Evolutionary conservation across 805 yeast genomes (phyloP).

Genomic region (Lipomyces yamadae): DNA sequence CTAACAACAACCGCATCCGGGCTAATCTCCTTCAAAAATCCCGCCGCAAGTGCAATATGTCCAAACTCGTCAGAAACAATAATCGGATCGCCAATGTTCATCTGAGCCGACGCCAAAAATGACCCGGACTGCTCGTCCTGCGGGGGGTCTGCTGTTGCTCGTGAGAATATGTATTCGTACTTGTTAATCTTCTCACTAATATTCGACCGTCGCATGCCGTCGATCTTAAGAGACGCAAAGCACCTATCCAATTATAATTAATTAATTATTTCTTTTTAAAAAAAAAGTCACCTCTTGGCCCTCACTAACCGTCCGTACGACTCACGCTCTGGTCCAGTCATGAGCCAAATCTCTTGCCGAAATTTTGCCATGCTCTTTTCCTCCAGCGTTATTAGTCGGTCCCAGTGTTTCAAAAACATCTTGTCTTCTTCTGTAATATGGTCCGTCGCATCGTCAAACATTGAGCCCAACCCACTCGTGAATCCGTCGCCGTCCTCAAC

Average conservation of each 20-base stretch:
- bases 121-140: slow-evolving; percentile 21
- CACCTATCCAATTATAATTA: slow-evolving; percentile 17
- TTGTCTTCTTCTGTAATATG: slow-evolving; percentile 57
- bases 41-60: slow-evolving; percentile 73
- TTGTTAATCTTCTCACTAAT: slow-evolving; percentile 13
- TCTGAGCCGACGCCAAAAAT: slow-evolving; percentile 51
- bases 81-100: slow-evolving; percentile 64
- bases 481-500: slow-evolving; percentile 62
- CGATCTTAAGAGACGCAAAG: slow-evolving; percentile 58
- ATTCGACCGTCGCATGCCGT: slow-evolving; percentile 2
- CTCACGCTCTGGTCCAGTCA: slow-evolving; percentile 65
- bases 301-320: slow-evolving; percentile 53
- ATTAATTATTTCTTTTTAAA: slow-evolving; percentile 16
- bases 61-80: slow-evolving; percentile 81
- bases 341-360: slow-evolving; percentile 71
- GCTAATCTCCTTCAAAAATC: slow-evolving; percentile 56
- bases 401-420: slow-evolving; percentile 74
- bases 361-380: slow-evolving; percentile 60
- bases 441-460: slow-evolving; percentile 55
- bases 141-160: slow-evolving; percentile 17
- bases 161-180: slow-evolving; percentile 20
- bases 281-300: neutral
- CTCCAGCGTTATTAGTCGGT: slow-evolving; percentile 71
- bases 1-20: slow-evolving; percentile 54
- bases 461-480: slow-evolving; percentile 58